These are phyloP conservation scores for Cunninghamia lanceolata DNA, from an alignment of 75 land plant species.

Conservation along the genomic window DNA sequence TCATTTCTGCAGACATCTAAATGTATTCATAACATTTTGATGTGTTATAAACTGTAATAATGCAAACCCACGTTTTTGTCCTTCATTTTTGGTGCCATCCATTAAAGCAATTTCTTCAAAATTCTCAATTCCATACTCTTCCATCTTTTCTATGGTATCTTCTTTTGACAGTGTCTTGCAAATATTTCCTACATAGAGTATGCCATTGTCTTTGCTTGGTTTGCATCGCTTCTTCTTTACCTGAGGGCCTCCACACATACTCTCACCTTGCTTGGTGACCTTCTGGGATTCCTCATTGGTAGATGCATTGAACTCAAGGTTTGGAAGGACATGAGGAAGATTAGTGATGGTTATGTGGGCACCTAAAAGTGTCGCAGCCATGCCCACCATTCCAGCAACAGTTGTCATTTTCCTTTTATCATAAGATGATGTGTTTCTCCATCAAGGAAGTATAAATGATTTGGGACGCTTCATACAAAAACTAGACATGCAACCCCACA, in stretches of 20 bases:
- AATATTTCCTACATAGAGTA: slow-evolving; percentile 38
- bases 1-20: slow-evolving; percentile 21
- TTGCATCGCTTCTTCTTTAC: slow-evolving; percentile 30
- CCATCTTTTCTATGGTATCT: slow-evolving; percentile 20
- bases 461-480: too few species aligned
- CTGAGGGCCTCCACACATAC: too few species aligned
- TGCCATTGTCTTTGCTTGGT: slow-evolving; percentile 37
- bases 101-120: slow-evolving; percentile 27
- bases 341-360: slow-evolving; percentile 78
- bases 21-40: slow-evolving; percentile 26
- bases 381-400: slow-evolving; percentile 95
- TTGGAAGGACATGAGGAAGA: slow-evolving; percentile 80
- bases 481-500: too few species aligned
- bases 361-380: slow-evolving; percentile 63
- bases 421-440: too few species aligned
- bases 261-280: too few species aligned
- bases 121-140: slow-evolving; percentile 21
- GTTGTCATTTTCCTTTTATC: too few species aligned
- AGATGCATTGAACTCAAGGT: slow-evolving; percentile 59
- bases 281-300: slow-evolving; percentile 36
- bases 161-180: slow-evolving; percentile 43
- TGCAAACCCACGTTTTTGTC: slow-evolving; percentile 29
- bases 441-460: too few species aligned
- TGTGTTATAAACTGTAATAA: slow-evolving; percentile 26
- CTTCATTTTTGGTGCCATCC: slow-evolving; percentile 23